Evolutionary conservation across 257 asterid species (phyloP), one percentile per base, ranked within the genome.

Genomic region (Lycium barbarum): DNA sequence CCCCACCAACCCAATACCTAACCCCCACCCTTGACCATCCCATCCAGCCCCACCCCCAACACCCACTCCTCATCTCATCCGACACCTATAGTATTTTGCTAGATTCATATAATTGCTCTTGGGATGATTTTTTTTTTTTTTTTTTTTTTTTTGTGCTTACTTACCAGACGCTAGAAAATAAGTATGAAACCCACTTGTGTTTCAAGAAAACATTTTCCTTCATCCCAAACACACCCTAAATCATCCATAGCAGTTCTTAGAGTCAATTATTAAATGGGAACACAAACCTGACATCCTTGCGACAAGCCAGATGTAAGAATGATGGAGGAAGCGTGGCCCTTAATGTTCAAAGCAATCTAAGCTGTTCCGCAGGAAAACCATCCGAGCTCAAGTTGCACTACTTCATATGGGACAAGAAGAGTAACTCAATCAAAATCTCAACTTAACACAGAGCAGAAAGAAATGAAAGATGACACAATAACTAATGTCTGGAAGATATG

Each of bases 241-340:
- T 78, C 33, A 26, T 78, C 65, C 65, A 13, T 26, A 74, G 13
- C 81, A 12, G 8, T 22, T 49, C 22, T 13, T 49, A 26, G 14
- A 74, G 65, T 7, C 26, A 78, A 51, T 33, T 26, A 26, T 67
- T 36, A 54, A 68, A 68, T 38, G 36, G 65, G 43, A 58, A 68
- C 66, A 33, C 80, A 55, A 84, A 94, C 98, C 98, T 89, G 97
- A 92, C 98, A 93, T 95, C 86, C 86, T 86, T 63, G 84, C 88
- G 86, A 80, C 89, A 86, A 84, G 80, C 79, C 84, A 90, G 87
- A 72, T 80, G 88, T 76, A 85, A 87, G 86, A 87, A 79, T 84
- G 84, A 51, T 73, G 84, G 87, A 84, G 79, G 57, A 82, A 86
- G n/a, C 6, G 15, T n/a, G 53, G 55, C 43, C 84, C 83, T 87